Percentiles rank a stretch among this genome's conserved stretches.
Conservation (phyloP, 306 rosid species). For the Alnus rubra region DNA sequence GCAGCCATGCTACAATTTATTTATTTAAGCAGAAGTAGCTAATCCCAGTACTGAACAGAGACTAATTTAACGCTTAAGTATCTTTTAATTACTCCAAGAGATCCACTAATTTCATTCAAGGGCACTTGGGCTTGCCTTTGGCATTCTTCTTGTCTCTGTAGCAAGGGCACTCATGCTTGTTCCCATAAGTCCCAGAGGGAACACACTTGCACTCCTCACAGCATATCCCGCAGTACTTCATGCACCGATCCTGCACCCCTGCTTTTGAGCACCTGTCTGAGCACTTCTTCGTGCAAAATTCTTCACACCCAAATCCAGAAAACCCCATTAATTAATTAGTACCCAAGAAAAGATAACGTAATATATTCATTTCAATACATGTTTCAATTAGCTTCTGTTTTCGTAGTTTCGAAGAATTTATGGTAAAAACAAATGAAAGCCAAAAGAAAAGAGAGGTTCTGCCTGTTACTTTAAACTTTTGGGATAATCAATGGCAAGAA, state of each 20-base stretch:
- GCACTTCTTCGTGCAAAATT: constrained; percentile 51
- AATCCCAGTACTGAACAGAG: neutral
- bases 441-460: too few relatives aligned
- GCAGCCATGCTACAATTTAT: too few relatives aligned
- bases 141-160: constrained; percentile 63
- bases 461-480: too few relatives aligned
- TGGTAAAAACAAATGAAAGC: too few relatives aligned
- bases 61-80: too few relatives aligned
- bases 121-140: constrained; percentile 72
- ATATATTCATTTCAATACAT: too few relatives aligned
- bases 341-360: neutral
- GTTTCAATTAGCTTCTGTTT: too few relatives aligned
- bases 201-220: constrained; percentile 72
- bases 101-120: constrained; percentile 27
- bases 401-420: too few relatives aligned
- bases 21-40: too few relatives aligned
- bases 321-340: neutral
- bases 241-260: constrained; percentile 60
- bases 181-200: constrained; percentile 78
- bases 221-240: constrained; percentile 70
- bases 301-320: constrained; percentile 10
- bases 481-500: too few relatives aligned
- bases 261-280: constrained; percentile 52
- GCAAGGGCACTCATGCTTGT: constrained; percentile 83
- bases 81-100: too few relatives aligned